phyloP scores from a whole-genome alignment of 495 filamentous ascomycete species.

The Cairneyella variabilis region DNA sequence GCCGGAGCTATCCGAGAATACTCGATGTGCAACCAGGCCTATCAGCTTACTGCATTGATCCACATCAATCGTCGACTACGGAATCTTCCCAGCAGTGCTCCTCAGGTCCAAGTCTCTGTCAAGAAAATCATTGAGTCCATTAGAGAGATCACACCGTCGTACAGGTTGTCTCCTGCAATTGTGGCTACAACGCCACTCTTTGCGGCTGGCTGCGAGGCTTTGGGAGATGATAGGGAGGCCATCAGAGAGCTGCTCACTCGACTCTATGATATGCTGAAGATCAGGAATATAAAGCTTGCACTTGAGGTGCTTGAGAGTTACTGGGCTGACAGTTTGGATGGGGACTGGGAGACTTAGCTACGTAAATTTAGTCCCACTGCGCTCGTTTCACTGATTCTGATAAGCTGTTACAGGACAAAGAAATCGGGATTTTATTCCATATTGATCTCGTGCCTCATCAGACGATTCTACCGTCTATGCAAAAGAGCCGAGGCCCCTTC shows the following conservation, averaged over 20 bases:
- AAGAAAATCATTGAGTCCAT: background rate
- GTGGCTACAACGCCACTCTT: background rate
- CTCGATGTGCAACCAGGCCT: background rate
- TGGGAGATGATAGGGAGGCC: background rate
- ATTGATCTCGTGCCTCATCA: background rate
- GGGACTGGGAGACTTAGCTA: background rate
- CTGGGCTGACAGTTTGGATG: background rate
- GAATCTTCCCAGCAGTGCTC: background rate
- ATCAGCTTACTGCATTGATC: background rate
- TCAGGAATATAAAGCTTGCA: slow-evolving; percentile 1
- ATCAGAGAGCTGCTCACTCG: background rate
- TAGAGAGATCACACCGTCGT: background rate
- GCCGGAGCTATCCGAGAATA: background rate
- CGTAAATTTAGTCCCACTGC: background rate
- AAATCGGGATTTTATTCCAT: slow-evolving; percentile 7
- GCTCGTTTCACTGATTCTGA: background rate
- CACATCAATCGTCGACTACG: background rate
- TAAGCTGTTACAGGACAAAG: background rate
- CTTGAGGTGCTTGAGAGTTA: background rate
- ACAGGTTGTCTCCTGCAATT: background rate
- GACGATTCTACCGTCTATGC: background rate
- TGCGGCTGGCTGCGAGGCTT: background rate
- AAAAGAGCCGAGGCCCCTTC: too few relatives aligned
- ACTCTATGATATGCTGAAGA: background rate
- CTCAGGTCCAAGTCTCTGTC: background rate